Evolutionary conservation across 371 early-diverging fungal genomes (phyloP), one percentile per base, ranked within the genome.

Genomic region (Apophysomyces sp.): DNA sequence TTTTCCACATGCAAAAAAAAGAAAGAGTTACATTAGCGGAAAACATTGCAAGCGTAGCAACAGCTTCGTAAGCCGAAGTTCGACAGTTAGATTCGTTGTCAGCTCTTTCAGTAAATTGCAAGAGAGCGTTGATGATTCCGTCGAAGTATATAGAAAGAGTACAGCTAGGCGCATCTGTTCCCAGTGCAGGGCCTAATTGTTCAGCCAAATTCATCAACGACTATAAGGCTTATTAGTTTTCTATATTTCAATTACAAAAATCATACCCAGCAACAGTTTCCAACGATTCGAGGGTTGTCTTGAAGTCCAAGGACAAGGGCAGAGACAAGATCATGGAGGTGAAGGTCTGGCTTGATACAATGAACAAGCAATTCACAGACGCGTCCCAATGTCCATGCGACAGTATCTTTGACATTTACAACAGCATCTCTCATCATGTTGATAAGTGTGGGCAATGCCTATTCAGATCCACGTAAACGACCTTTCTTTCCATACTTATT

Each of bases 321-420:
- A 32, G 83, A 72, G 30, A 97, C 75, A 34, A 97, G 72, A 28
- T 79, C 84, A 57, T 85, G 85, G 54, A 95, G 83, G 53, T 90
- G 87, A 39, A 81, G 63, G 7, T 93, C 92, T 13, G 87, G 84
- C 61, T 90, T 87, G 63, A 96, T 91, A 65, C 87, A 86, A 18
- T 89, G 80, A 27, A 84, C 78, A 24, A 89, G 65, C 31, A 87
- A 75, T 55, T 94, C 92, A 52, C 87, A 94, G 26, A 98, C 92
- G 53, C 96, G 91, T 56, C 98, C 96, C 9, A 98, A 75, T 2
- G 97, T 92, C 98, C 98, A 98, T 5, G 97, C 96, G 7, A 96
- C 91, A 13, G 96, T 90, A 77, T 98, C 98, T 75, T 94, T 93
- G 60, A 98, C 96, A 53, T 92, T 89, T 27, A 91, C 74, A 21